phyloP scores from a whole-genome alignment of 768 basidiomycete genomes.

The Psilocybe azurescens region DNA sequence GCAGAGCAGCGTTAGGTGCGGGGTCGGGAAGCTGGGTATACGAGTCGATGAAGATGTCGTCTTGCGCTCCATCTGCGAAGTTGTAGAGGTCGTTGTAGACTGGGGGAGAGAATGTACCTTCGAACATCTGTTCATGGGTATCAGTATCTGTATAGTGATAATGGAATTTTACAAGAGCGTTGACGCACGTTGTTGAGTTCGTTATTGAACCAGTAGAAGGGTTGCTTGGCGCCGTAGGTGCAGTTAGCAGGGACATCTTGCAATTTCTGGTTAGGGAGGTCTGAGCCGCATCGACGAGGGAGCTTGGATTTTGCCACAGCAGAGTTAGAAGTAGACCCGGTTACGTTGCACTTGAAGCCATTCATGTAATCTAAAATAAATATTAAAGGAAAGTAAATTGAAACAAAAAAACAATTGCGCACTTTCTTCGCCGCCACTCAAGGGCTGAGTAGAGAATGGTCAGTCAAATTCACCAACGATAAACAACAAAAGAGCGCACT shows the following conservation, averaged over 20 bases:
- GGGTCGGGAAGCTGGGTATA: constrained; percentile 51
- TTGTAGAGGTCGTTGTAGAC: constrained; percentile 75
- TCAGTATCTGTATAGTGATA: not conserved
- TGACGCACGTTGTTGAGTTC: constrained; percentile 64
- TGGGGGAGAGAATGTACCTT: constrained; percentile 63
- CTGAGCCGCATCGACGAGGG: constrained; percentile 69
- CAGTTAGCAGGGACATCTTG: constrained; percentile 61
- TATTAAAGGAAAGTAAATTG: not conserved
- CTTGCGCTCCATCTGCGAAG: constrained; percentile 73
- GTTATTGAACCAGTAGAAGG: constrained; percentile 71
- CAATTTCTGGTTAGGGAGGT: constrained; percentile 50
- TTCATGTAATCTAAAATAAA: constrained; percentile 67
- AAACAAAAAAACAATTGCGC: constrained; percentile 20
- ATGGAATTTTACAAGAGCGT: not conserved
- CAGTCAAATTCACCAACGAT: not conserved
- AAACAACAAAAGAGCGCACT: constrained; percentile 30
- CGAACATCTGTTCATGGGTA: constrained; percentile 56
- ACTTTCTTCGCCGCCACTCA: constrained; percentile 72
- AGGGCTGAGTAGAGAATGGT: constrained; percentile 30
- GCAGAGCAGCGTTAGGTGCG: constrained; percentile 44
- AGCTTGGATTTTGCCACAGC: constrained; percentile 60
- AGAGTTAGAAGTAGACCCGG: constrained; percentile 53
- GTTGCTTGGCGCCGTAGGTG: constrained; percentile 74
- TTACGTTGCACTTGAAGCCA: constrained; percentile 71
- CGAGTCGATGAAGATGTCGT: constrained; percentile 72